phyloP scores from a whole-genome alignment of 2,329 filamentous ascomycete species.

The Aspergillus calidoustus region DNA sequence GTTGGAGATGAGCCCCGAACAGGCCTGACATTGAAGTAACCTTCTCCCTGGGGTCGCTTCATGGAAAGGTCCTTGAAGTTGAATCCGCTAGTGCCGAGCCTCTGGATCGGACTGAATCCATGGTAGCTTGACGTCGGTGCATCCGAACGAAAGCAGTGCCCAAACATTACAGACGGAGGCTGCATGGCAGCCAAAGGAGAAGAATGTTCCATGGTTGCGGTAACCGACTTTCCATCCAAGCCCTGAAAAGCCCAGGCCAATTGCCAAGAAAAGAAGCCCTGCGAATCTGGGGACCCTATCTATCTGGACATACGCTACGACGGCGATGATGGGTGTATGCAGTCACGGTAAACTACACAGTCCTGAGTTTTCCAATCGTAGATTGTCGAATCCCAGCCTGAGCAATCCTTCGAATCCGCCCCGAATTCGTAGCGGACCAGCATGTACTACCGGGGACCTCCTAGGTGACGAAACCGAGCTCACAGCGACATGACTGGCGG shows the following conservation, averaged over 20 bases:
- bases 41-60: slow-evolving; percentile 69
- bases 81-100: slow-evolving; percentile 68
- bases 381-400: slow-evolving; percentile 19
- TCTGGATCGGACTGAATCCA: slow-evolving; percentile 57
- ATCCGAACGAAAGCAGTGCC: slow-evolving; percentile 66
- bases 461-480: slow-evolving; percentile 22
- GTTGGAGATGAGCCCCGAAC: slow-evolving; percentile 87
- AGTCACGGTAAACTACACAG: slow-evolving; percentile 17
- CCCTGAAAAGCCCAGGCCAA: slow-evolving; percentile 5
- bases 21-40: slow-evolving; percentile 79
- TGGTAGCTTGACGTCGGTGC: slow-evolving; percentile 55
- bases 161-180: slow-evolving; percentile 66
- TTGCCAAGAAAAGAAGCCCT: slow-evolving; percentile 13
- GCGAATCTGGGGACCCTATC: slow-evolving; percentile 20
- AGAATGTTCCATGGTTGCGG: slow-evolving; percentile 77
- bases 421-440: slow-evolving; percentile 29
- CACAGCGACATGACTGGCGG: slow-evolving; percentile 37
- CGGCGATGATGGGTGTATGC: slow-evolving; percentile 18
- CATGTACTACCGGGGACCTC: slow-evolving; percentile 26
- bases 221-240: slow-evolving; percentile 15
- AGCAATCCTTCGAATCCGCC: slow-evolving; percentile 17
- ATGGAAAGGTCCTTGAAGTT: slow-evolving; percentile 76
- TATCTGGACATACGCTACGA: slow-evolving; percentile 28
- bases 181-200: slow-evolving; percentile 94
- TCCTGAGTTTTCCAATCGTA: slow-evolving; percentile 15